Base-by-base conservation (phyloP, 208 protist species). In the Trypanosoma lewisi region DNA sequence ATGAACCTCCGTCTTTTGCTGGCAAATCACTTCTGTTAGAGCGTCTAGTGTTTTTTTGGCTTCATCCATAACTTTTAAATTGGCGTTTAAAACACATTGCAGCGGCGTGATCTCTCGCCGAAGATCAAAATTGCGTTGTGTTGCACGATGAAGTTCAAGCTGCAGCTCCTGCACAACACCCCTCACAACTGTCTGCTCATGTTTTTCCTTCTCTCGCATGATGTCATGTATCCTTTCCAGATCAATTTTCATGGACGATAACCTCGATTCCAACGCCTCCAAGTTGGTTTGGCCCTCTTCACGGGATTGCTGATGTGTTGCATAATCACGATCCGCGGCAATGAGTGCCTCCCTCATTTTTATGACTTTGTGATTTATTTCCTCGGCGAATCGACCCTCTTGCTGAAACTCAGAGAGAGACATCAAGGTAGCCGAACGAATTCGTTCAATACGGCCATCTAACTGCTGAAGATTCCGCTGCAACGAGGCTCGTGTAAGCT, bases 401-500 rank as follows among this genome's bases (percentile, higher is more conserved):
- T 62, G 52, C 57, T 68, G 34, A 23, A 89, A 64, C 17, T 51
- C 19, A 28, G 79, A 79, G 34, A 86, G 61, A 17, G 75, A 73
- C 21, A 19, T 47, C 14, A 52, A 36, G 4, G 76, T 64, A 16
- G 62, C 67, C 57, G 36, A 48, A 41, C 55, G 64, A 33, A 70
- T 61, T 17, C 73, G 69, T 34, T 77, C 74, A 2, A 87, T 41
- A 4, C 68, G 75, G 27, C 78, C 54, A 44, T 85, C 81, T 16
- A 85, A 37, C 0, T 72, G 50, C 30, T 53, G 53, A 19, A 73
- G 56, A 23, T 78, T 63, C 21, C 50, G 73, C 25, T 75, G 47
- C 8, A 87, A 58, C 4, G 66, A 60, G 11, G 59, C 34, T 27
- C 69, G 30, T 17, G 76, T 50, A 16, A 70, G 28, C 9, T 67